Evolutionary conservation across 129 eudicot species (phyloP), one percentile per base, ranked within the genome.

Genomic region (Chrysanthemum lavandulifolium): DNA sequence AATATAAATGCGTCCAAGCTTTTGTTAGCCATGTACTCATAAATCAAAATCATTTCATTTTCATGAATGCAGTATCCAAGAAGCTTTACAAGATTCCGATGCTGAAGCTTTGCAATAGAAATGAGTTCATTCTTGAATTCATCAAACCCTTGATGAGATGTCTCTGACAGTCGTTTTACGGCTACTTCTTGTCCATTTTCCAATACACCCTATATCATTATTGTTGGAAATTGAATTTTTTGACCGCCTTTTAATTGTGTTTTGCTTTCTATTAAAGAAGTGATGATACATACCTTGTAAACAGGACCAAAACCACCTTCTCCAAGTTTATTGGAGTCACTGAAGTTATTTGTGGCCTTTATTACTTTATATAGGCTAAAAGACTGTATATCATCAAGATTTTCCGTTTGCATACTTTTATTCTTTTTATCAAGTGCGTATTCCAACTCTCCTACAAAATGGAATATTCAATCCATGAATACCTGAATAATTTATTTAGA

Each of bases 81-180:
- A 61, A 77, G 76, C 76, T 69, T 77, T 57, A 77, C 81, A 54
- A 77, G 76, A 71, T 77, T 77, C 16, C 81, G 65, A 45, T 77
- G 81, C 53, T 66, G 79, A 75, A 75, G 79, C 8, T 75, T 75
- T 0, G 65, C 79, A 18, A 75, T 66, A 25, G 16, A 75, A 12
- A 66, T 10, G 18, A 56, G 49, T 75, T 75, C 79, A 58, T 75
- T 75, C 50, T 56, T 75, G 79, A 75, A 76, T 11, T 76, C 80
- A 27, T 31, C 74, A 59, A 43, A 0, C 74, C 80, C 80, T 76
- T 76, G 80, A 0, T 57, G 49, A 1, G 80, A 76, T 47, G 61
- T 27, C 12, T 68, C 56, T 0, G 80, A 76, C 6, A 76, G 70
- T 53, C 74, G 31, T 18, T 76, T 76, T 6, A 76, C 75, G 25